Conservation (phyloP, 225 moss, liverwort and hornwort genomes). For the Sphagnum tenellum region DNA sequence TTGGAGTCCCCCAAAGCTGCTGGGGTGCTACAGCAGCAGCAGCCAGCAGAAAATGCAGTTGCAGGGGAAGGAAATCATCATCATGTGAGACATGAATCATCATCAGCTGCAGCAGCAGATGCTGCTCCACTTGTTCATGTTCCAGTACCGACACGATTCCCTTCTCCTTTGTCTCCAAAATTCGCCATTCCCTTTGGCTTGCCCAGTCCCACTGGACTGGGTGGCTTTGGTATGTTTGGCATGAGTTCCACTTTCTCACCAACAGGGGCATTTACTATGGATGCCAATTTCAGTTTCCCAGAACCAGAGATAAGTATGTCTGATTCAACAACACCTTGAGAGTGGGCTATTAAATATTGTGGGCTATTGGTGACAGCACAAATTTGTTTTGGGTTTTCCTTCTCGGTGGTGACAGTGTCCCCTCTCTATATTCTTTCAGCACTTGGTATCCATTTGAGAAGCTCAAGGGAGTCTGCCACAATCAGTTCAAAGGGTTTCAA, state of each 20-base stretch:
- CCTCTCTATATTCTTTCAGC: too few relatives aligned
- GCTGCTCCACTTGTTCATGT: background rate
- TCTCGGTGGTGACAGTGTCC: too few relatives aligned
- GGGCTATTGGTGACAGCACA: too few relatives aligned
- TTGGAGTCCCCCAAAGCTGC: conserved; percentile 61
- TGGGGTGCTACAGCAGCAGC: conserved; percentile 26
- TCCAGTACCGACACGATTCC: conserved; percentile 16
- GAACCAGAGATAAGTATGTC: conserved; percentile 47
- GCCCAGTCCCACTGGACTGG: conserved; percentile 31
- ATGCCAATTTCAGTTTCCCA: conserved; percentile 56
- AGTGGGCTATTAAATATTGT: too few relatives aligned
- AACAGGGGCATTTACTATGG: conserved; percentile 36
- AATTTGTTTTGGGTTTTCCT: too few relatives aligned
- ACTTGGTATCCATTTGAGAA: too few relatives aligned
- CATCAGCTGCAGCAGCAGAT: background rate
- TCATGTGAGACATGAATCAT: background rate
- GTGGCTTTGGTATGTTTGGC: conserved; percentile 46
- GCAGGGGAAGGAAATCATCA: conserved; percentile 18
- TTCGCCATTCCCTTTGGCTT: conserved; percentile 31
- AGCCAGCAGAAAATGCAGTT: conserved; percentile 59
- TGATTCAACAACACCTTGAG: conserved; percentile 12
- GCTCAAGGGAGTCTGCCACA: too few relatives aligned
- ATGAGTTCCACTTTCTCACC: conserved; percentile 59
- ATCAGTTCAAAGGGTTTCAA: too few relatives aligned
- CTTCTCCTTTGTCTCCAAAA: conserved; percentile 35